A percentile compares a stretch with the other conserved stretches of the same genome.
Conservation (phyloP, 805 yeast species). For the Saccharomycopsis synnaedendra region DNA sequence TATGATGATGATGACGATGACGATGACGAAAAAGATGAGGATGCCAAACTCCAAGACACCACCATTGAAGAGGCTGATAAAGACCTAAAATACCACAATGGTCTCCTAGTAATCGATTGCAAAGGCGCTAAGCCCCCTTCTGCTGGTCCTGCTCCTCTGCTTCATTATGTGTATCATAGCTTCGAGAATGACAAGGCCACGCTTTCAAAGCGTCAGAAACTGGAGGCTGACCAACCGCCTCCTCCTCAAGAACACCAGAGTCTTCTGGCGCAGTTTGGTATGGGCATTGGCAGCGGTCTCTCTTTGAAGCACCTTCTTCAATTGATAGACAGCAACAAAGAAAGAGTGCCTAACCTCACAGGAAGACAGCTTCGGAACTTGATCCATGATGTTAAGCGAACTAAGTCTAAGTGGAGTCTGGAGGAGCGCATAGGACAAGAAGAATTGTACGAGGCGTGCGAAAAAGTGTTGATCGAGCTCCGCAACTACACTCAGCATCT, state of each 20-base stretch:
- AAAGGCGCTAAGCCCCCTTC: background rate
- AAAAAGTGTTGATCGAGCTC: constrained; percentile 81
- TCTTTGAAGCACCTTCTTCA: constrained; percentile 71
- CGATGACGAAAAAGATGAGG: constrained; percentile 2
- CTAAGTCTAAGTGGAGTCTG: constrained; percentile 95
- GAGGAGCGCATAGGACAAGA: constrained; percentile 96
- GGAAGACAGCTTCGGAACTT: constrained; percentile 78
- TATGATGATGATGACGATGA: constrained; percentile 18
- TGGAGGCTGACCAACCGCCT: constrained; percentile 41
- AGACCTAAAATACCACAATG: constrained; percentile 1
- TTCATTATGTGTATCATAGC: constrained; percentile 62
- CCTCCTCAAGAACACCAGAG: constrained; percentile 6
- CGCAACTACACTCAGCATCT: constrained; percentile 94
- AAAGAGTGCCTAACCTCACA: constrained; percentile 51
- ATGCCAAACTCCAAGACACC: background rate
- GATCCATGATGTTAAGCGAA: constrained; percentile 86
- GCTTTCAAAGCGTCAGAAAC: constrained; percentile 57
- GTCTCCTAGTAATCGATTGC: constrained; percentile 1
- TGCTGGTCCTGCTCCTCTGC: constrained; percentile 29
- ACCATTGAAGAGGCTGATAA: constrained; percentile 4
- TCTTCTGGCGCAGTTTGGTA: constrained; percentile 18
- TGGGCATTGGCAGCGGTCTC: constrained; percentile 59
- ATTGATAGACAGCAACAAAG: constrained; percentile 69
- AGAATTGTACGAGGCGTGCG: constrained; percentile 95
- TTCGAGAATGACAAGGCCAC: constrained; percentile 72